These are phyloP conservation scores for Sclerotinia borealis DNA, from an alignment of 2,329 filamentous ascomycete species.

Conservation along the genomic window DNA sequence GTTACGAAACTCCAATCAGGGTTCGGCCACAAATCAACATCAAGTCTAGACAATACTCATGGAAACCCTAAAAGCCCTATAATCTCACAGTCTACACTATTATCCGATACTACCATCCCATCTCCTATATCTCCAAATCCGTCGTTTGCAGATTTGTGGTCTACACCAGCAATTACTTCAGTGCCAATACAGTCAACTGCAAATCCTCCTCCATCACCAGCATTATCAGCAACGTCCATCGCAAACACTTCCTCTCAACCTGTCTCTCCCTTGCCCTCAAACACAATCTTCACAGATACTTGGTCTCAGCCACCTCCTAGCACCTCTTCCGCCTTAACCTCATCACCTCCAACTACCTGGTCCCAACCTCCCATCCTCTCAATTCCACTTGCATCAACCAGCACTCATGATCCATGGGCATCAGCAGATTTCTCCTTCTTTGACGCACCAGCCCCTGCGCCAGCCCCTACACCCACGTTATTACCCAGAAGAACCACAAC, in stretches of 20 bases:
- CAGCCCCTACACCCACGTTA: not conserved
- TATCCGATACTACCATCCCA: not conserved
- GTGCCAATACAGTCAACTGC: not conserved
- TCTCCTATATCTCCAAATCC: not conserved
- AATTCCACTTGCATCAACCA: not conserved
- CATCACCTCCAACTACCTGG: not conserved
- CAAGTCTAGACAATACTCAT: not conserved
- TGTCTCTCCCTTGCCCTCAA: not conserved
- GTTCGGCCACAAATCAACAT: conserved; percentile 9
- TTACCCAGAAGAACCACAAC: not conserved
- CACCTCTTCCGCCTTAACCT: not conserved
- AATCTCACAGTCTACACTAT: not conserved
- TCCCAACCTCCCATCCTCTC: not conserved
- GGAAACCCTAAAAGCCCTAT: not conserved
- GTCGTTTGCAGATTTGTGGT: not conserved
- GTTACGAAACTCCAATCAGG: conserved; percentile 3
- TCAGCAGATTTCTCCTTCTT: conserved; percentile 35
- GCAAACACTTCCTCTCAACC: not conserved
- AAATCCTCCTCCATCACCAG: not conserved
- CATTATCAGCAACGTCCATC: not conserved
- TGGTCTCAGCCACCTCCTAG: not conserved
- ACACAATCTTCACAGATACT: not conserved
- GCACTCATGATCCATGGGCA: conserved; percentile 30
- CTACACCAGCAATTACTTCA: not conserved
- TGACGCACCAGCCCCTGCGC: conserved; percentile 18